These are phyloP conservation scores for Heritiera fomes DNA, from an alignment of 345 rosid species.

Conservation along the genomic window DNA sequence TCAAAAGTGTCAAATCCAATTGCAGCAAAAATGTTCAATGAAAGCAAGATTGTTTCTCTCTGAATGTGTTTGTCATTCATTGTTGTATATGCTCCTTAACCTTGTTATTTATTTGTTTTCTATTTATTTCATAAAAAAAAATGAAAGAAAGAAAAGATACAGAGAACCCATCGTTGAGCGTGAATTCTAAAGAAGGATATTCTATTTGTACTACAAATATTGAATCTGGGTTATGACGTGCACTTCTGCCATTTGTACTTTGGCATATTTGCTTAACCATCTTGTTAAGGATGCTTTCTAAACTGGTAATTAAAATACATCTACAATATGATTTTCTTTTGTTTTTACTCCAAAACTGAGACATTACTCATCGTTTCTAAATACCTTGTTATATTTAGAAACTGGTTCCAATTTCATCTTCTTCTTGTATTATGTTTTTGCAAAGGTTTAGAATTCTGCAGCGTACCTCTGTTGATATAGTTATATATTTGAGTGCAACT, in stretches of 20 bases:
- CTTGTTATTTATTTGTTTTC: neutral
- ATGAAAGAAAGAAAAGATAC: too few species aligned
- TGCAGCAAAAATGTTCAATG: conserved; percentile 51
- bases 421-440: neutral
- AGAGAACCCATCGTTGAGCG: neutral
- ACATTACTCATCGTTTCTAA: too few species aligned
- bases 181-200: neutral
- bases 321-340: neutral
- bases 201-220: neutral
- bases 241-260: neutral
- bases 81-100: neutral
- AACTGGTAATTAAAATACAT: neutral
- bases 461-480: neutral
- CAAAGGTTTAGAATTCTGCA: neutral
- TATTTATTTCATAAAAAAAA: neutral
- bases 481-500: neutral
- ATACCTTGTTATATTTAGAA: neutral
- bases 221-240: neutral
- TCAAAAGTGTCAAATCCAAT: conserved; percentile 55
- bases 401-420: neutral
- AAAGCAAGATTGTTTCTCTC: conserved; percentile 43
- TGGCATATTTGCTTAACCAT: neutral
- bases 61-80: neutral
- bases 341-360: neutral
- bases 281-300: conserved; percentile 1